Evolutionary conservation across 225 moss, liverwort and hornwort species (phyloP), one percentile per base, ranked within the genome.

Genomic region (Polytrichum commune): DNA sequence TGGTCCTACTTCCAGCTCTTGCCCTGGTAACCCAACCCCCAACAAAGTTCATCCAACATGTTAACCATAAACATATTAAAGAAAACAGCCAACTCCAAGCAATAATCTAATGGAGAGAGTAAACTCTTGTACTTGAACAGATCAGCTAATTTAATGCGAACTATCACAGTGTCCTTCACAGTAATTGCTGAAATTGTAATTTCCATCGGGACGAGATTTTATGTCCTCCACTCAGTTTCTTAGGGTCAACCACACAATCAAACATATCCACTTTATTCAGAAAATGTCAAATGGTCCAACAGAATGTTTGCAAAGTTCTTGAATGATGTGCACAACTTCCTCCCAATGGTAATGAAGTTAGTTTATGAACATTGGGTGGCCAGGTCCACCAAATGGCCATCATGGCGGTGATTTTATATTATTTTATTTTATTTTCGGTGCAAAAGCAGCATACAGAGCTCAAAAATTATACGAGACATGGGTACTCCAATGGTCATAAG

Each of bases 1-100:
- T 0, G 93, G 87, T 55, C 96, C 96, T 56, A 96, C 79, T 81
- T 93, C 88, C 64, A 93, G 26, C 74, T 90, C 93, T 72, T 89
- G 86, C 62, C 95, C 95, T 95, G 89, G 70, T 67, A 72, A 29
- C 18, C 19, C 6, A n/a, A 62, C 18, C 5, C 74, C 53, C 26
- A 0, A 27, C 61, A 22, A 62, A 62, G 19, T 23, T 22, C 61
- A 22, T 22, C 5, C 20, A 62, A 8, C 61, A 62, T 27, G 18
- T 22, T 23, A 28, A 65, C 27, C 65, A 46, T 65, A 29, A 65
- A 8, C 65, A 25, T 28, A 24, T 65, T 29, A 18, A 65, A 19
- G 61, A 62, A 27, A 13, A 23, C n/a, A 62, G 19, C 27, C n/a
- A 62, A 22, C 61, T 62, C 18, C n/a, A 62, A 23, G 61, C 61